phyloP scores from a whole-genome alignment of 345 rosid genomes.

The Bruguiera parviflora region DNA sequence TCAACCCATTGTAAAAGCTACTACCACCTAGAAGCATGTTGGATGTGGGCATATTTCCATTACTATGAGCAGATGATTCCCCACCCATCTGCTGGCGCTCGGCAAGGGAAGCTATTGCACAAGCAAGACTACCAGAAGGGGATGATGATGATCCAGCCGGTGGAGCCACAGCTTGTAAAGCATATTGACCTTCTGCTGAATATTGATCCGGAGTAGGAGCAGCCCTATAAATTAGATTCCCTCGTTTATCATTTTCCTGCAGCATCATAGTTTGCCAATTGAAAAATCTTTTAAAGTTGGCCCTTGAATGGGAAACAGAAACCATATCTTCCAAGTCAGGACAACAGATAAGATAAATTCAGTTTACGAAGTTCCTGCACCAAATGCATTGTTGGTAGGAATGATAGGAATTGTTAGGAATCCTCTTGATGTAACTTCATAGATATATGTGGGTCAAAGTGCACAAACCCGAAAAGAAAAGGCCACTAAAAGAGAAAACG shows the following conservation, averaged over 20 bases:
- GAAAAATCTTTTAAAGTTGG: not conserved
- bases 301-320: not conserved
- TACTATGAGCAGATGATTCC: constrained; percentile 45
- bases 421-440: too few relatives aligned
- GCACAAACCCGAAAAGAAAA: too few relatives aligned
- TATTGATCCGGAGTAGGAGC: constrained; percentile 49
- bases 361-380: not conserved
- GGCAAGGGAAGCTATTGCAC: constrained; percentile 83
- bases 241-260: constrained; percentile 68
- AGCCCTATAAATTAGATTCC: constrained; percentile 34
- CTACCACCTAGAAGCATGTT: constrained; percentile 49
- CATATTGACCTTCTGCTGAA: constrained; percentile 39
- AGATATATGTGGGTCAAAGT: too few relatives aligned
- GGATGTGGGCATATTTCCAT: constrained; percentile 37
- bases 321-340: not conserved
- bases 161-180: constrained; percentile 39
- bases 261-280: constrained; percentile 6
- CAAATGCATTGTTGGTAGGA: not conserved
- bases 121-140: constrained; percentile 79
- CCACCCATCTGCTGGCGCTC: constrained; percentile 75
- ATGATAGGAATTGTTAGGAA: not conserved
- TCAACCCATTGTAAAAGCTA: constrained; percentile 43
- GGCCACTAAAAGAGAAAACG: too few relatives aligned
- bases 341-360: not conserved
- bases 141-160: constrained; percentile 55